phyloP scores from a whole-genome alignment of 768 basidiomycete genomes.

The Pleurotus tuber-regium region DNA sequence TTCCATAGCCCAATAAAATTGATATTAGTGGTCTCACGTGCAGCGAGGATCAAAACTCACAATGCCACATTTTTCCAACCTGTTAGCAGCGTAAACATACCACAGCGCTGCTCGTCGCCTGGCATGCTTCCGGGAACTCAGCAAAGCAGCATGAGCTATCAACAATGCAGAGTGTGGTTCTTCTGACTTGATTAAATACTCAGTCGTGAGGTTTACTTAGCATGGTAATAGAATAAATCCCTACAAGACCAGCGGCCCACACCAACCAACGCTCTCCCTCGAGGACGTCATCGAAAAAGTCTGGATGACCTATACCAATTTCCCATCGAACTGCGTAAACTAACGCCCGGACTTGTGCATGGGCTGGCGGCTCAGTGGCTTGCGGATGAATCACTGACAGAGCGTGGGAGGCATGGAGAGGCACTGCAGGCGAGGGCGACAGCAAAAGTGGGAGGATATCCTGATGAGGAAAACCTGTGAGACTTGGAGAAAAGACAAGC shows the following conservation, averaged over 20 bases:
- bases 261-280: constrained; percentile 87
- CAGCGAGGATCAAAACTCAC: constrained; percentile 40
- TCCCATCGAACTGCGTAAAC: constrained; percentile 78
- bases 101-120: constrained; percentile 70
- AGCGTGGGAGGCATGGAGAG: constrained; percentile 61
- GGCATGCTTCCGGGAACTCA: constrained; percentile 57
- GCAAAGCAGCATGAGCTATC: constrained; percentile 73
- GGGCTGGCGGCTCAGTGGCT: constrained; percentile 50
- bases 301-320: constrained; percentile 50
- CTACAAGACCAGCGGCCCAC: constrained; percentile 79
- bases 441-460: constrained; percentile 79
- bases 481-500: background rate
- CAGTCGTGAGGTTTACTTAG: constrained; percentile 8
- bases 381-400: constrained; percentile 43
- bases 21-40: background rate
- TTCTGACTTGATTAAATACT: constrained; percentile 60
- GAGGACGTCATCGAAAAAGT: constrained; percentile 55
- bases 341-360: constrained; percentile 67
- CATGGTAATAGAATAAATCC: constrained; percentile 23
- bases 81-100: constrained; percentile 75
- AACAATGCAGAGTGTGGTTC: constrained; percentile 80
- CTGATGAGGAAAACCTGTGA: constrained; percentile 35
- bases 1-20: constrained; percentile 23
- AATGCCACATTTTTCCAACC: constrained; percentile 81
- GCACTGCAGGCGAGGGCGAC: constrained; percentile 61